Evolutionary conservation across 2,329 filamentous ascomycete genomes (phyloP).

Genomic region (Hymenoscyphus fraxineus): DNA sequence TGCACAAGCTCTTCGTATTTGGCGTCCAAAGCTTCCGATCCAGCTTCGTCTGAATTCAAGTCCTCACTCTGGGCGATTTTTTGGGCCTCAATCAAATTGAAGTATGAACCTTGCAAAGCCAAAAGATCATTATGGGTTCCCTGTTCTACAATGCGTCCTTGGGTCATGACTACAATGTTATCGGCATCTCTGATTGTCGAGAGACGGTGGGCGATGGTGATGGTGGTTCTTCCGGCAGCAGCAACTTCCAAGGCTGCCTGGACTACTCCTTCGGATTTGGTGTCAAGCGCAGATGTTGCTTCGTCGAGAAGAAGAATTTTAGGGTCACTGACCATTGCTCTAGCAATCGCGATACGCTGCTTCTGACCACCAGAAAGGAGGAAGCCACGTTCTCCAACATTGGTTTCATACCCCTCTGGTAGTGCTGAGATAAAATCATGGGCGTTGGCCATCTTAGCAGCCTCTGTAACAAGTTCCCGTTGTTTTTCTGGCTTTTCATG

Average conservation of each 20-base stretch:
- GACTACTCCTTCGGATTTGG: conserved; percentile 89
- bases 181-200: conserved; percentile 93
- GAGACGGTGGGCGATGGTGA: conserved; percentile 91
- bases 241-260: conserved; percentile 89
- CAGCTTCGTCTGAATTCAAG: conserved; percentile 47
- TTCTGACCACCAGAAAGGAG: conserved; percentile 92
- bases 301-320: conserved; percentile 92
- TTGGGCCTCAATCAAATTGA: conserved; percentile 82
- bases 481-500: conserved; percentile 63
- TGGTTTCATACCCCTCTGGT: conserved; percentile 86
- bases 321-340: conserved; percentile 85
- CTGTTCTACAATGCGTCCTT: conserved; percentile 85
- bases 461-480: conserved; percentile 68
- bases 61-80: conserved; percentile 65
- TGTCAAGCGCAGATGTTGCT: conserved; percentile 89
- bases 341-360: conserved; percentile 91
- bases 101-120: conserved; percentile 68
- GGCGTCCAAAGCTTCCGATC: conserved; percentile 48
- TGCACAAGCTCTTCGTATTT: conserved; percentile 49
- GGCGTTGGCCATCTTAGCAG: conserved; percentile 87
- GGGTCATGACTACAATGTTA: conserved; percentile 90
- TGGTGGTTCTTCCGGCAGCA: conserved; percentile 82
- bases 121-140: conserved; percentile 82
- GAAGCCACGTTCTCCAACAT: conserved; percentile 94
- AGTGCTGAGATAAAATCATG: conserved; percentile 83